Base-by-base conservation (phyloP, 306 rosid genomes). In the Geum urbanum region DNA sequence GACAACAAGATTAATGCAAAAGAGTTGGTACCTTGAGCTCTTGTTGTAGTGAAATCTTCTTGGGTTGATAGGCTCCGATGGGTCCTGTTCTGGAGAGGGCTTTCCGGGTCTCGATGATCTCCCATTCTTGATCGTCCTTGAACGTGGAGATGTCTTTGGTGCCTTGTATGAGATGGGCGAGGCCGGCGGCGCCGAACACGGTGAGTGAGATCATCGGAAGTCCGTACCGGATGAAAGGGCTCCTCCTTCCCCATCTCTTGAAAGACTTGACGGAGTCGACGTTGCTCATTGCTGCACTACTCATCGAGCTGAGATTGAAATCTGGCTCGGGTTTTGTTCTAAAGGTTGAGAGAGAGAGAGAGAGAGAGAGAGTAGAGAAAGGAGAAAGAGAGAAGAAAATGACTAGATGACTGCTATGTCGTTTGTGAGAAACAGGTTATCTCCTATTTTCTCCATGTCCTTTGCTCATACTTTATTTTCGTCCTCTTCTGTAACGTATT, bases 201-300 rank as follows among this genome's bases (percentile, higher is more conserved):
- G 95, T 88, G 57, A 90, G 91, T 20, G 97, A 90, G 74, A 94
- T 88, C 96, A 90, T 90, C 54, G 97, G 98, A 65, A 90, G 91
- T 52, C 97, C 98, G 54, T 90, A 88, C 77, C 97, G 79, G 71
- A 92, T 8, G 80, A 92, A 92, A 35, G 98, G 96, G 64, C 81
- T 63, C 72, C 37, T 86, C 77, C 92, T 84, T 7, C 97, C 96
- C 94, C 89, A 85, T 84, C 91, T 77, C 67, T 80, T 88, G 65
- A 85, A 90, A 12, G 91, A 53, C 41, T 40, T 40, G 4, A 9
- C 20, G 0, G 63, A 14, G 15, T 8, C 18, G 6, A 69, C 4
- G 51, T 51, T 69, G 40, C 51, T 12, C 62, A 52, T 68, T 9
- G 32, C 46, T 19, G 11, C 41, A 32, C 41, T 32, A 32, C 37